A percentile compares a stretch with the other conserved stretches of the same genome.
Conservation (phyloP, 208 protist genomes). For the Trypanosomatidae sp. region DNA sequence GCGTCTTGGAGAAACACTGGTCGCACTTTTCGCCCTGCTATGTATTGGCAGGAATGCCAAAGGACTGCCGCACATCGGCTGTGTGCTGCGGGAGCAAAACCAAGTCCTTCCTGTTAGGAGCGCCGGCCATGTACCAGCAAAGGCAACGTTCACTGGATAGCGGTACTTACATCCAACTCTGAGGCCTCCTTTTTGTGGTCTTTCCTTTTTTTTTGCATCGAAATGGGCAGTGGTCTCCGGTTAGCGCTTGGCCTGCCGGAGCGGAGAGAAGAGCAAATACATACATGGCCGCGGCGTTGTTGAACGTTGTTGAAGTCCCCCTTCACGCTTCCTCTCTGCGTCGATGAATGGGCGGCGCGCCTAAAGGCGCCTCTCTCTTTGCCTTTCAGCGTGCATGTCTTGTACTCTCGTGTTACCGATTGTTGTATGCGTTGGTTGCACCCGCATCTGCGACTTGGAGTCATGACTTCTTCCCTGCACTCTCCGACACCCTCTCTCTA, state of each 20-base stretch:
- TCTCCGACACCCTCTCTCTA: not conserved
- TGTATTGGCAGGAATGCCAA: not conserved
- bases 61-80: not conserved
- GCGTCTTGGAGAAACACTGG: not conserved
- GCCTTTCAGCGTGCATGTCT: not conserved
- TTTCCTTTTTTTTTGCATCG: not conserved
- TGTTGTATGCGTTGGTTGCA: not conserved
- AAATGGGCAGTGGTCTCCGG: not conserved
- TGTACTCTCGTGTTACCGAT: not conserved
- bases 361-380: not conserved
- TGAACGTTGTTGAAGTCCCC: no score
- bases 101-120: not conserved
- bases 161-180: not conserved
- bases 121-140: not conserved
- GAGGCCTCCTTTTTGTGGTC: not conserved
- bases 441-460: not conserved
- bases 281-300: no score
- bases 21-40: not conserved
- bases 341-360: no score
- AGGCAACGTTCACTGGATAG: not conserved
- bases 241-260: not conserved
- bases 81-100: not conserved
- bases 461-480: not conserved
- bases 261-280: not conserved
- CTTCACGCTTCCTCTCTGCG: no score